phyloP scores from a whole-genome alignment of 805 yeast species.

The Komagataella kurtzmanii region DNA sequence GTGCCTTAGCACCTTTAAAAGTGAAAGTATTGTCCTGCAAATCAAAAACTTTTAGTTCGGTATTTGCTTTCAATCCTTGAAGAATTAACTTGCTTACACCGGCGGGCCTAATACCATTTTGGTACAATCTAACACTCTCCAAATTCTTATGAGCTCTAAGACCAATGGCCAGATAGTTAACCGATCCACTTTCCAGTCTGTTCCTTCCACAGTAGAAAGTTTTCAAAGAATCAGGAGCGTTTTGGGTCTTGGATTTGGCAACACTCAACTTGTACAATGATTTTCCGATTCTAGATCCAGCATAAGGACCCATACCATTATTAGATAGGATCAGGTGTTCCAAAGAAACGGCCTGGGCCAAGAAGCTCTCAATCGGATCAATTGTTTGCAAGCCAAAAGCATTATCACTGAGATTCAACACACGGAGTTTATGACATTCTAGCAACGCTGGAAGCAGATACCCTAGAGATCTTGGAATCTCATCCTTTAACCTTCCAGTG shows the following conservation, averaged over 20 bases:
- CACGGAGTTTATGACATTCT: constrained; percentile 51
- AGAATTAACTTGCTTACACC: constrained; percentile 69
- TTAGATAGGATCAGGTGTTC: constrained; percentile 83
- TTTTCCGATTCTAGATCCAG: constrained; percentile 89
- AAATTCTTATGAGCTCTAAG: constrained; percentile 67
- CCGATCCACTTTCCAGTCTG: constrained; percentile 91
- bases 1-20: constrained; percentile 42
- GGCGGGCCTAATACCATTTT: constrained; percentile 93
- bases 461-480: constrained; percentile 76
- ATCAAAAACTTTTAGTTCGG: constrained; percentile 56
- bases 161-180: constrained; percentile 74
- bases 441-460: constrained; percentile 62
- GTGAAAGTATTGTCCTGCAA: constrained; percentile 95
- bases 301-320: constrained; percentile 97
- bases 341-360: constrained; percentile 62
- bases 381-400: constrained; percentile 96
- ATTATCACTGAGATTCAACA: constrained; percentile 81
- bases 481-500: constrained; percentile 90
- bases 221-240: constrained; percentile 40
- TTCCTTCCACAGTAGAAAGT: constrained; percentile 96
- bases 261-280: constrained; percentile 62
- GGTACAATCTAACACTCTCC: constrained; percentile 70
- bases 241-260: constrained; percentile 37
- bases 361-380: constrained; percentile 71
- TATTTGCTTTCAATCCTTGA: constrained; percentile 56